phyloP scores from a whole-genome alignment of 163 green algal genomes.

The Scenedesmus sp. region DNA sequence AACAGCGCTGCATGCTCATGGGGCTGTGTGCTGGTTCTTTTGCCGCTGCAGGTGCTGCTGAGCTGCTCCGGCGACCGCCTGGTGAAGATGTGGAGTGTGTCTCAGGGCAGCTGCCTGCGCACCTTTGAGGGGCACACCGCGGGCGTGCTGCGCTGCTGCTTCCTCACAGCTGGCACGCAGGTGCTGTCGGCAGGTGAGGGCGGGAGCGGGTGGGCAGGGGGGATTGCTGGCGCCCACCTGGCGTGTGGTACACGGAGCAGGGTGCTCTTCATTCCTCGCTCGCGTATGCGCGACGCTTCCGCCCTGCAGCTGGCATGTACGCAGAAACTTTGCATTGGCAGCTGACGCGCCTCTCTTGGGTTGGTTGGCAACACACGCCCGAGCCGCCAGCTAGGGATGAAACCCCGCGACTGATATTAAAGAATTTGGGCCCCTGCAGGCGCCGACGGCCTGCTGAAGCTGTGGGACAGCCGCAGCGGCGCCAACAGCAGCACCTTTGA shows the following conservation, averaged over 20 bases:
- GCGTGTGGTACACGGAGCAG: no score
- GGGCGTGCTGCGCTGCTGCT: conserved; percentile 87
- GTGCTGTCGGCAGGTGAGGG: conserved; percentile 63
- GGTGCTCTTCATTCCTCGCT: no score
- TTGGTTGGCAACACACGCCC: no score
- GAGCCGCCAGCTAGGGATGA: background rate
- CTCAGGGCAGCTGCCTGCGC: conserved; percentile 87
- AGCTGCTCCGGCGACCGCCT: conserved; percentile 82
- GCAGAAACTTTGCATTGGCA: no score
- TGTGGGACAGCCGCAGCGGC: conserved; percentile 87
- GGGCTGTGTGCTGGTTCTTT: background rate
- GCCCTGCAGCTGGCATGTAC: no score
- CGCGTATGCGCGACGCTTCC: no score
- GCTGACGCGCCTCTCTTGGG: no score
- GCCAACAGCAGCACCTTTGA: conserved; percentile 94
- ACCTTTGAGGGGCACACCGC: conserved; percentile 94
- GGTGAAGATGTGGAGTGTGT: conserved; percentile 90
- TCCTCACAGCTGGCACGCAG: conserved; percentile 87
- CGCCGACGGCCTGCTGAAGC: conserved; percentile 96
- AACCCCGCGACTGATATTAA: no score
- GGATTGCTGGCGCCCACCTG: no score
- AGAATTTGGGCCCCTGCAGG: no score
- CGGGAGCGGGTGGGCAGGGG: no score
- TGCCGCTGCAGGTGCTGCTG: conserved; percentile 57
- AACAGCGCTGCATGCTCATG: background rate